A percentile compares a stretch with the other conserved stretches of the same genome.
Evolutionary conservation across 2,329 filamentous ascomycete species (phyloP).

Genomic region (Neofusicoccum sp.): DNA sequence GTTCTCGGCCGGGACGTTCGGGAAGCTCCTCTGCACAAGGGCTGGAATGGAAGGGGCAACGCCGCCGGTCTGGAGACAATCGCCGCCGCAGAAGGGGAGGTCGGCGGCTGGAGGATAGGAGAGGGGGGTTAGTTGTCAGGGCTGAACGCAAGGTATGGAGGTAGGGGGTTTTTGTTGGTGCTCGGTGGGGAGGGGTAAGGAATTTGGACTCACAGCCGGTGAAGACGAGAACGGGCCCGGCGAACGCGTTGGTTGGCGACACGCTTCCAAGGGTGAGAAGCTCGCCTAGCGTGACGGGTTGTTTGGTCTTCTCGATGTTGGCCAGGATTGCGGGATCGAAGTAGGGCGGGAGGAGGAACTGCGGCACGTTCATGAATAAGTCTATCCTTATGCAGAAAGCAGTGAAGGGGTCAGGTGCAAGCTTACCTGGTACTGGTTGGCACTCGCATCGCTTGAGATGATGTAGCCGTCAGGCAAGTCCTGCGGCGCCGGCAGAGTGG

Average conservation of each 20-base stretch:
- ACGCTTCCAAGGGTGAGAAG: conserved; percentile 53
- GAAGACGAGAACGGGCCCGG: conserved; percentile 58
- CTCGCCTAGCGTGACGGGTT: conserved; percentile 60
- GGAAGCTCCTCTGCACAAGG: conserved; percentile 43
- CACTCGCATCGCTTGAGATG: conserved; percentile 45
- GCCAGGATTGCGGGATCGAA: conserved; percentile 57
- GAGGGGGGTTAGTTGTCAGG: not conserved
- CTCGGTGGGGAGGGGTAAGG: not conserved
- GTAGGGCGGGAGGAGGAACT: conserved; percentile 48
- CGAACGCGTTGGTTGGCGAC: conserved; percentile 42
- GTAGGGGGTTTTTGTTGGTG: conserved; percentile 20
- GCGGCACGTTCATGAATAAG: no score
- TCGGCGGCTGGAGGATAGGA: conserved; percentile 24
- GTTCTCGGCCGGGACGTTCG: conserved; percentile 37
- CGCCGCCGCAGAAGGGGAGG: conserved; percentile 62
- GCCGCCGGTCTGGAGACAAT: conserved; percentile 51
- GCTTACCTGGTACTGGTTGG: conserved; percentile 54
- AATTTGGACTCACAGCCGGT: conserved; percentile 47
- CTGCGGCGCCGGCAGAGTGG: conserved; percentile 23
- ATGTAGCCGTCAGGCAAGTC: conserved; percentile 54
- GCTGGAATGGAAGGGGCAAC: conserved; percentile 46
- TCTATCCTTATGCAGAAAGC: no score
- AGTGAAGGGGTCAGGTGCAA: no score
- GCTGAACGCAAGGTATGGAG: not conserved
- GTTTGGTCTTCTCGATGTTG: conserved; percentile 47